These are phyloP conservation scores for Aspergillus quadrilineatus DNA, from an alignment of 2,329 filamentous ascomycete genomes.

Conservation along the genomic window DNA sequence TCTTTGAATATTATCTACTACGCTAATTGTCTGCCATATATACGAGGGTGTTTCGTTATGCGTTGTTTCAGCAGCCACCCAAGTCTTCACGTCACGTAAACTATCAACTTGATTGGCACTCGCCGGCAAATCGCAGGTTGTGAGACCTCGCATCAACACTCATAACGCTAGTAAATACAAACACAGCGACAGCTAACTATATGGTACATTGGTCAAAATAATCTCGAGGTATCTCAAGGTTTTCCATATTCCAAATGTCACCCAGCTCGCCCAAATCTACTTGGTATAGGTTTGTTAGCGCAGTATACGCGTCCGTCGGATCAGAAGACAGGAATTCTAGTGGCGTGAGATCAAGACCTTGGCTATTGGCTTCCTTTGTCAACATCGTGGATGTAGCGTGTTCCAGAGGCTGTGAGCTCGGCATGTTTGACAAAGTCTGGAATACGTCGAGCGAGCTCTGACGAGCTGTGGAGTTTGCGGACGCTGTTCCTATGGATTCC, in stretches of 20 bases:
- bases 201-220: too few species aligned
- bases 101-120: too few species aligned
- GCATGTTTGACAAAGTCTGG: slow-evolving; percentile 1
- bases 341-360: not conserved
- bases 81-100: too few species aligned
- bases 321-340: not conserved
- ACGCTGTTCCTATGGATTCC: slow-evolving; percentile 4
- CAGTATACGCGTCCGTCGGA: not conserved
- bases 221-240: slow-evolving; percentile 19
- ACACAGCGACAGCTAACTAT: too few species aligned
- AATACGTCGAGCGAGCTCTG: not conserved
- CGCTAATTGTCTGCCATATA: too few species aligned
- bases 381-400: not conserved
- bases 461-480: not conserved
- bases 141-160: too few species aligned
- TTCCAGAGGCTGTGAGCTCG: not conserved
- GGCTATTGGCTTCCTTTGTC: not conserved
- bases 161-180: too few species aligned
- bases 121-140: too few species aligned
- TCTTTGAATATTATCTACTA: too few species aligned
- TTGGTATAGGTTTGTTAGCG: slow-evolving; percentile 11
- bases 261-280: slow-evolving; percentile 27
- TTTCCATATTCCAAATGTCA: slow-evolving; percentile 31
- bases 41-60: too few species aligned
- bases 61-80: too few species aligned